Base-by-base conservation (phyloP, 148 eudicot species). In the Rhododendron kiyosumense region DNA sequence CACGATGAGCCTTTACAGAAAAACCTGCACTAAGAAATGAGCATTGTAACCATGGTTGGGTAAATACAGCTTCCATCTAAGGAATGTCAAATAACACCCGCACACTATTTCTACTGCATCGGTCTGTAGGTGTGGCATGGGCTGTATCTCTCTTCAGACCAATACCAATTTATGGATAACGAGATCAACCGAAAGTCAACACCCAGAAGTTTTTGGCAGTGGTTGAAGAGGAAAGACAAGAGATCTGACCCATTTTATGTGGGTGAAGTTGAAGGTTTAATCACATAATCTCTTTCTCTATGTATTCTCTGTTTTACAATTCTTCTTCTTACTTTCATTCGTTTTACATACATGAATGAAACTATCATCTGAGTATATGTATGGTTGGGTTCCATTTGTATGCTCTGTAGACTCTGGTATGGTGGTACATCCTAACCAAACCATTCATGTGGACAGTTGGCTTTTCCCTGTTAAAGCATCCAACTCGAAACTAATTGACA, bases 181-280 rank as follows among this genome's bases (percentile, higher is more conserved):
- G 82, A 46, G 49, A 46, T 9, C 49, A 46, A 46, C 49, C 49
- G 9, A 46, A 46, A 46, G 49, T 46, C 49, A 46, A 46, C 49
- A 9, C 49, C 49, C 11, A 46, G 86, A 67, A 90, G 87, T 88
- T 81, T 93, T 12, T 88, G 83, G 9, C 75, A 81, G 85, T 91
- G 94, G 96, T 90, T 92, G 45, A 78, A 61, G 82, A 92, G 91
- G 90, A 91, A 90, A 89, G 81, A 87, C 13, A 94, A 91, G 91
- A 93, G 82, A 82, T 82, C 86, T 7, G 93, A 92, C 28, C 83
- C 88, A 1, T 85, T 82, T 87, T 83, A 84, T 83, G 85, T 91
- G 22, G 88, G 84, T 20, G 93, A 93, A 28, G 85, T 88, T 81
- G 87, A 94, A 93, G 98, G 98, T 91, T 45, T 34, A 65, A 36